Percentiles rank a stretch among this genome's conserved stretches.
Conservation (phyloP, 495 filamentous ascomycete species). For the Lasiosphaeria miniovina region DNA sequence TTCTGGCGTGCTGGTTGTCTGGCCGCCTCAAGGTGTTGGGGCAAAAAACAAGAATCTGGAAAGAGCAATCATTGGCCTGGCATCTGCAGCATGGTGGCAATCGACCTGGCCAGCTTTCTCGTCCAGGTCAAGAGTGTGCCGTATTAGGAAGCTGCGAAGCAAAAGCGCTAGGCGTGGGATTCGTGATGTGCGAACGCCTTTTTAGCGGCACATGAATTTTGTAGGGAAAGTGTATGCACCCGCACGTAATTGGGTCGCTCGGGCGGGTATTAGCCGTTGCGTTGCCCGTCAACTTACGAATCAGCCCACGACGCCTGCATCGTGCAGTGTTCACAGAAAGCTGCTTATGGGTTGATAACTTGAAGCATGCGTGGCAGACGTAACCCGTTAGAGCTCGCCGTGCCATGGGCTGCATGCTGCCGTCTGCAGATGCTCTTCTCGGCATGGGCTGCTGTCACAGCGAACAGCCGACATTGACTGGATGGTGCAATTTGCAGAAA, state of each 20-base stretch:
- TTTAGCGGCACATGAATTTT: no score
- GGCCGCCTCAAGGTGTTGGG: no score
- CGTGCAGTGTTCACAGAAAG: neutral
- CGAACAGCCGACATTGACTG: neutral
- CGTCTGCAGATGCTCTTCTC: neutral
- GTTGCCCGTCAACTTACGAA: constrained; percentile 8
- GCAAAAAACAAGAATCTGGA: no score
- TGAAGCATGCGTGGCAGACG: no score
- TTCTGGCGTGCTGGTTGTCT: neutral
- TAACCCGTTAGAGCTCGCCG: no score
- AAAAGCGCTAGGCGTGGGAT: neutral
- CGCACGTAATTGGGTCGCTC: neutral
- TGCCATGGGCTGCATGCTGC: neutral
- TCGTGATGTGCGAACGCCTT: constrained; percentile 1
- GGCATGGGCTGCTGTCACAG: no score
- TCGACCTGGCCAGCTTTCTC: no score
- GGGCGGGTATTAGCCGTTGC: neutral
- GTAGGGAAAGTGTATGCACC: no score
- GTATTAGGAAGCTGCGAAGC: constrained; percentile 22
- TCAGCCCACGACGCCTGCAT: constrained; percentile 15
- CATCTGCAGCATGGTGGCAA: no score
- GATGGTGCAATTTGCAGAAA: neutral
- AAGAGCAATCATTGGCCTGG: no score
- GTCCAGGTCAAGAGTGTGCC: constrained; percentile 3
- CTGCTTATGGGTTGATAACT: no score